phyloP scores from a whole-genome alignment of 2,329 filamentous ascomycete genomes.

The Venturia pyrina region DNA sequence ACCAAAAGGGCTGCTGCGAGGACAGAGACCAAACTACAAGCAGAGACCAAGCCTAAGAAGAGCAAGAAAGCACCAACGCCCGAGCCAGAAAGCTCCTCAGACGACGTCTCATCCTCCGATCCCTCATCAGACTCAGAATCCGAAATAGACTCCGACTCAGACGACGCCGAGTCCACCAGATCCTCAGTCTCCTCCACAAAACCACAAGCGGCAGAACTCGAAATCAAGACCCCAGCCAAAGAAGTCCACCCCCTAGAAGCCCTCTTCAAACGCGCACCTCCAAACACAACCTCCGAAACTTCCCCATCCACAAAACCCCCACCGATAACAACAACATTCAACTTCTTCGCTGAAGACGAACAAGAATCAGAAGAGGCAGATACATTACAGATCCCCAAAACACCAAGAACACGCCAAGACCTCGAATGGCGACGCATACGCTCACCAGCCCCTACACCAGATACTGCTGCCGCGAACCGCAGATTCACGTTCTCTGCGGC shows the following conservation, averaged over 20 bases:
- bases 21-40: conserved; percentile 10
- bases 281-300: conserved; percentile 23
- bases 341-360: conserved; percentile 52
- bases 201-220: conserved; percentile 1
- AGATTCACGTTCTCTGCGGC: conserved; percentile 44
- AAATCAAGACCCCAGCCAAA: conserved; percentile 17
- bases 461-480: conserved; percentile 69
- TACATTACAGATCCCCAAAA: conserved; percentile 47
- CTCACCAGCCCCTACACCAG: conserved; percentile 88
- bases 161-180: background rate
- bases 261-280: conserved; percentile 67
- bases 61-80: background rate
- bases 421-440: conserved; percentile 64
- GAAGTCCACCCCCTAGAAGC: conserved; percentile 79
- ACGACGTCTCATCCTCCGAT: conserved; percentile 11
- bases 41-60: background rate
- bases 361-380: conserved; percentile 35
- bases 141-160: background rate
- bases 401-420: conserved; percentile 73
- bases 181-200: background rate
- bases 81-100: background rate
- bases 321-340: conserved; percentile 54
- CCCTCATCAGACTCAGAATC: conserved; percentile 16
- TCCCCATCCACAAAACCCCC: conserved; percentile 26
- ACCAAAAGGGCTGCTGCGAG: background rate